Conservation (phyloP, 306 rosid genomes). For the apple (Malus domestica) region DNA sequence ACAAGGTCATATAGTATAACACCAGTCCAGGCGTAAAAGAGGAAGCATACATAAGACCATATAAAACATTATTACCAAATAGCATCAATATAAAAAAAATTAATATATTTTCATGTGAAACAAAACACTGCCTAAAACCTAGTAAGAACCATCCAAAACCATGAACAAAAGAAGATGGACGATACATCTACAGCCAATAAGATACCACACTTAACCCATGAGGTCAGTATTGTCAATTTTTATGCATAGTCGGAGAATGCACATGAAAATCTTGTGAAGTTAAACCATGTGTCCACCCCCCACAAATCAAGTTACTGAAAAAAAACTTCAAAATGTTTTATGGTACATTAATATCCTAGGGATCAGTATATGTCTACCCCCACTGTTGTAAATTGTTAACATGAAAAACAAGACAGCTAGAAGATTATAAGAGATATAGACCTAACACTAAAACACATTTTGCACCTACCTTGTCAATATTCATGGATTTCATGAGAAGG, state of each 20-base stretch:
- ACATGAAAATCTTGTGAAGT: neutral
- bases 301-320: neutral
- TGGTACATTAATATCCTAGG: neutral
- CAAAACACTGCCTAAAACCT: conserved; percentile 1
- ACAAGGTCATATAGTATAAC: neutral
- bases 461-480: conserved; percentile 51
- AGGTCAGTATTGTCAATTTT: neutral
- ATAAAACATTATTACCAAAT: conserved; percentile 1
- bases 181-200: neutral
- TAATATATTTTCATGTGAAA: neutral
- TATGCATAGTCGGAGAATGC: neutral
- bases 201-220: neutral
- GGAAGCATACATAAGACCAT: neutral
- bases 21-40: neutral
- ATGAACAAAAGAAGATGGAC: neutral
- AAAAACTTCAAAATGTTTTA: neutral
- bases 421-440: conserved; percentile 8
- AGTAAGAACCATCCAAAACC: neutral
- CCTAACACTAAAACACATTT: neutral
- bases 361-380: neutral
- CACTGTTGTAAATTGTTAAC: neutral
- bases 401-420: neutral
- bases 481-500: conserved; percentile 85
- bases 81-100: neutral
- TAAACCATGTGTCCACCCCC: neutral